phyloP scores from a whole-genome alignment of 106 monocot genomes.

The Apostasia shenzhenica region DNA sequence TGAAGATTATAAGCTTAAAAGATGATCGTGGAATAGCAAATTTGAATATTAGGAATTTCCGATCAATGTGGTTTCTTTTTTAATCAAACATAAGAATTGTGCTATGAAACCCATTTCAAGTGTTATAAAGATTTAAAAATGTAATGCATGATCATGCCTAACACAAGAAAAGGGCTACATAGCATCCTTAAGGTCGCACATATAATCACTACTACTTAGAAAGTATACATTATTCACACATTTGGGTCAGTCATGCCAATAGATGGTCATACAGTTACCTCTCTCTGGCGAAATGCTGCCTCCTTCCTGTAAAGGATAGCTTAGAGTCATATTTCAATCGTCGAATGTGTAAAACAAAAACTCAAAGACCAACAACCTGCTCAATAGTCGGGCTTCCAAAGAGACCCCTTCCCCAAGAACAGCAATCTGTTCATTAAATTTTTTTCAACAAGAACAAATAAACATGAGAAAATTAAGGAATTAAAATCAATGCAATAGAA shows the following conservation, averaged over 20 bases:
- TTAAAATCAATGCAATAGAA: too few species aligned
- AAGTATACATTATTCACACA: background rate
- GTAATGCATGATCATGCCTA: too few species aligned
- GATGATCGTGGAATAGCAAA: too few species aligned
- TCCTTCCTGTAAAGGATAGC: conserved; percentile 73
- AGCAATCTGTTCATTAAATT: conserved; percentile 56
- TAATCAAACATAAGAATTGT: too few species aligned
- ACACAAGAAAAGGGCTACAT: background rate
- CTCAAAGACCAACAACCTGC: conserved; percentile 40
- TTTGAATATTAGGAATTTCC: too few species aligned
- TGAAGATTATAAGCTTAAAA: too few species aligned
- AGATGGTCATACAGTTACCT: conserved; percentile 36
- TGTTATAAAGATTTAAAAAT: too few species aligned
- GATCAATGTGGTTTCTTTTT: too few species aligned
- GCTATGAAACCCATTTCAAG: too few species aligned
- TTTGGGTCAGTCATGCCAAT: background rate
- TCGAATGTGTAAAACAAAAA: background rate
- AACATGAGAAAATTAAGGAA: background rate
- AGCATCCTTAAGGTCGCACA: background rate
- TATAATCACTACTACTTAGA: background rate
- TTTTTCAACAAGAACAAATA: conserved; percentile 2
- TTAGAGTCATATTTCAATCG: background rate
- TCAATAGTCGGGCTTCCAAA: conserved; percentile 78
- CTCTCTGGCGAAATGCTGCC: conserved; percentile 88
- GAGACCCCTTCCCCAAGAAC: conserved; percentile 93